Evolutionary conservation across 1,139 yeast species (phyloP).

Genomic region (Trichomonascaceae sp.): DNA sequence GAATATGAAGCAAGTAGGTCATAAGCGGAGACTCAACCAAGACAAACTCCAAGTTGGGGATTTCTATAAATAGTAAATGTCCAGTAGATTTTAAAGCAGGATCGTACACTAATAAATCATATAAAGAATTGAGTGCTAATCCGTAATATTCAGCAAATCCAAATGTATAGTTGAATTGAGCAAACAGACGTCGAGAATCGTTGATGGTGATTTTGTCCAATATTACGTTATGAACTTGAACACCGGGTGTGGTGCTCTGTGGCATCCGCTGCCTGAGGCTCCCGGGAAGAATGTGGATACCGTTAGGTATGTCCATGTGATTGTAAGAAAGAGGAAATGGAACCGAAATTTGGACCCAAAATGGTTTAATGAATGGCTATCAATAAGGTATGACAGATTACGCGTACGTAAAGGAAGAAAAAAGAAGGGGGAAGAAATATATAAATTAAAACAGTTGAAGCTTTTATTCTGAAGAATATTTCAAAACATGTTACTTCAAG

Average conservation of each 20-base stretch:
- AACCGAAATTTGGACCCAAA: background rate
- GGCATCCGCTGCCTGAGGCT: background rate
- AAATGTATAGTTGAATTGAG: constrained; percentile 10
- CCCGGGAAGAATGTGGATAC: background rate
- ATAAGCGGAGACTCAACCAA: constrained; percentile 5
- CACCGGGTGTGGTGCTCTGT: background rate
- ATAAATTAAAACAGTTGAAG: too few relatives aligned
- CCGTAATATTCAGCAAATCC: constrained; percentile 20
- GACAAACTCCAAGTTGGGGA: constrained; percentile 7
- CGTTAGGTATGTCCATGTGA: background rate
- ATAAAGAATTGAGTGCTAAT: constrained; percentile 15
- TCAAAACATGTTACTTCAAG: too few relatives aligned
- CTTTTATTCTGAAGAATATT: too few relatives aligned
- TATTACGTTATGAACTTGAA: background rate
- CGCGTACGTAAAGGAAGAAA: background rate
- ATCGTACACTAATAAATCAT: constrained; percentile 16
- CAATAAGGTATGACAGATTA: too few relatives aligned
- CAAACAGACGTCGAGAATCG: background rate
- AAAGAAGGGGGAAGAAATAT: too few relatives aligned
- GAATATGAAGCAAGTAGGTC: constrained; percentile 5
- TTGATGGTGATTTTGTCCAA: background rate
- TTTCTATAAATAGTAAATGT: constrained; percentile 9
- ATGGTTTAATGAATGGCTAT: background rate
- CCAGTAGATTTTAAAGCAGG: constrained; percentile 5
- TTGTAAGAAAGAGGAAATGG: background rate